A percentile compares a stretch with the other conserved stretches of the same genome.
Evolutionary conservation across 805 yeast species (phyloP).

Genomic region (Metschnikowia chrysomelidarum): DNA sequence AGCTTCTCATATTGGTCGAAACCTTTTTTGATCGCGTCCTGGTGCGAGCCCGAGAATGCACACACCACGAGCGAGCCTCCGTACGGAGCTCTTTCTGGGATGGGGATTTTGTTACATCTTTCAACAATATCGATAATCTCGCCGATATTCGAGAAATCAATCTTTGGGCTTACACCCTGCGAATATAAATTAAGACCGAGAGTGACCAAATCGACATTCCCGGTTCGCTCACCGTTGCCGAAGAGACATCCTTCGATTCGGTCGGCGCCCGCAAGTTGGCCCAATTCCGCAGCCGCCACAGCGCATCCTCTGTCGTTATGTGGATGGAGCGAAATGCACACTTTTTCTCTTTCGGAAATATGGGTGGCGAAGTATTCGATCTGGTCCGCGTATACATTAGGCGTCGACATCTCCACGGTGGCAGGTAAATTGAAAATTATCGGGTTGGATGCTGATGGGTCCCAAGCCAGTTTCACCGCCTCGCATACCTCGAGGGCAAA

Average conservation of each 20-base stretch:
- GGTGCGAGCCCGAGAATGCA: constrained; percentile 85
- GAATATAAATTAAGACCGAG: constrained; percentile 75
- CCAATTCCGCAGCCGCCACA: constrained; percentile 85
- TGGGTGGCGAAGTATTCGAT: constrained; percentile 67
- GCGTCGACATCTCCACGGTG: constrained; percentile 79
- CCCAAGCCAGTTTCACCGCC: constrained; percentile 76
- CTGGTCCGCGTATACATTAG: constrained; percentile 82
- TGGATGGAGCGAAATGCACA: constrained; percentile 75
- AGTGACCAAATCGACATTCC: constrained; percentile 80
- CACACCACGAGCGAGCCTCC: constrained; percentile 82
- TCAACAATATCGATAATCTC: constrained; percentile 72
- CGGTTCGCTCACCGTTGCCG: constrained; percentile 87
- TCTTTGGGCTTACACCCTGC: constrained; percentile 68
- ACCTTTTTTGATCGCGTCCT: constrained; percentile 86
- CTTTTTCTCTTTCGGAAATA: constrained; percentile 63
- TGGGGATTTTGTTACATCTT: constrained; percentile 77
- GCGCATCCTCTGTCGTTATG: constrained; percentile 88
- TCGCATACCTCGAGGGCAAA: constrained; percentile 66
- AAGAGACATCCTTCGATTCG: constrained; percentile 83
- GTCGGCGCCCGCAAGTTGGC: constrained; percentile 82
- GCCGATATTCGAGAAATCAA: constrained; percentile 68
- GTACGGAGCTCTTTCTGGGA: constrained; percentile 76
- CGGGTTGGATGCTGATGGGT: constrained; percentile 59
- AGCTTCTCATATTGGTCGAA: constrained; percentile 50
- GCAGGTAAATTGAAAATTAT: constrained; percentile 83